Percentiles rank a stretch among this genome's conserved stretches.
These are phyloP conservation scores for Rhynchosporium secalis DNA, from an alignment of 2,329 filamentous ascomycete species.

Conservation along the genomic window DNA sequence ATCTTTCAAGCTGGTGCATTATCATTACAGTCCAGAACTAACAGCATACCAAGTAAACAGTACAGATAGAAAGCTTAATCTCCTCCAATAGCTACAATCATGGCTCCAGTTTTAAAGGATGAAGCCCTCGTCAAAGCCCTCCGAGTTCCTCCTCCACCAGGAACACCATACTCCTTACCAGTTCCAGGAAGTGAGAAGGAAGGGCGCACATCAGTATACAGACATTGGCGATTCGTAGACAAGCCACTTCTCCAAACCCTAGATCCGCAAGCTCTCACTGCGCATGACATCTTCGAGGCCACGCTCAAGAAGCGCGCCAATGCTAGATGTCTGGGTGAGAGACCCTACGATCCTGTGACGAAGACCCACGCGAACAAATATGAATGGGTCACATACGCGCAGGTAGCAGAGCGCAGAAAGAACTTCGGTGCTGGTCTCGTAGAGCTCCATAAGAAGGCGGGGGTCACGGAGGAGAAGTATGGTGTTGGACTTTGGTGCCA, in stretches of 20 bases:
- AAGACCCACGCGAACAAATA: conserved; percentile 70
- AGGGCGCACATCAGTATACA: conserved; percentile 74
- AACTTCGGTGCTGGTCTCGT: conserved; percentile 85
- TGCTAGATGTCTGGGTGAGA: conserved; percentile 73
- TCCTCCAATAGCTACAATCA: conserved; percentile 17
- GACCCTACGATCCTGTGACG: conserved; percentile 73
- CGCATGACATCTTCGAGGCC: conserved; percentile 79
- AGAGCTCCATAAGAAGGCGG: conserved; percentile 73
- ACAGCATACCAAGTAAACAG: background rate
- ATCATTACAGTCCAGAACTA: background rate
- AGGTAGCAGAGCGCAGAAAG: conserved; percentile 75
- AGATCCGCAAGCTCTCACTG: conserved; percentile 69
- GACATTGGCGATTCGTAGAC: conserved; percentile 77
- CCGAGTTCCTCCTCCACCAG: conserved; percentile 35
- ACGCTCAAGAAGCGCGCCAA: conserved; percentile 63
- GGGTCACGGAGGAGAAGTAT: conserved; percentile 65
- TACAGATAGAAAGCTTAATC: background rate
- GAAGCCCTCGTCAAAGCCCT: conserved; percentile 32
- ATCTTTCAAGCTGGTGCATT: background rate
- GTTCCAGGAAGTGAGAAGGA: conserved; percentile 73
- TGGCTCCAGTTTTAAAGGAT: conserved; percentile 33
- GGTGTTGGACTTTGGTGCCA: conserved; percentile 84
- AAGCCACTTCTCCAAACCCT: conserved; percentile 68
- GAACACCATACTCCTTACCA: conserved; percentile 69
- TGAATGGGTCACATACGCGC: conserved; percentile 79